These are phyloP conservation scores for Aspergillus pseudotamarii DNA, from an alignment of 2,329 filamentous ascomycete genomes.

Conservation along the genomic window DNA sequence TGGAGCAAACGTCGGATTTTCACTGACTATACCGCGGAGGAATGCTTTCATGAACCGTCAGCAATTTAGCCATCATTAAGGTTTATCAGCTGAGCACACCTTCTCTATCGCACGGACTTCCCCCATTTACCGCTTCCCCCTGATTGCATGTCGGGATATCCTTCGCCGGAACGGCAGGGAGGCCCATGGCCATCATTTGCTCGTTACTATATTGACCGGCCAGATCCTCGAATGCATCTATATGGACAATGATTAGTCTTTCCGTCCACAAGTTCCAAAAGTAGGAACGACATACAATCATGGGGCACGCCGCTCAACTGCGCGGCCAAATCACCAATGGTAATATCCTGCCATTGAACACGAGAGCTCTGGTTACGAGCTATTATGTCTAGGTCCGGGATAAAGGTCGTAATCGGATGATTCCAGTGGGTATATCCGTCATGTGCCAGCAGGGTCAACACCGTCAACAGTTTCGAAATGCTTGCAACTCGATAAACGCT, in stretches of 20 bases:
- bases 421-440: constrained; percentile 22
- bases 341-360: constrained; percentile 39
- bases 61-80: background rate
- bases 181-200: background rate
- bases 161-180: background rate
- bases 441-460: constrained; percentile 38
- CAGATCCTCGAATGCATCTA: background rate
- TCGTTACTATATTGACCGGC: background rate
- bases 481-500: constrained; percentile 50
- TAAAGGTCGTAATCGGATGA: constrained; percentile 27
- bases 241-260: background rate
- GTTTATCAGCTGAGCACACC: background rate
- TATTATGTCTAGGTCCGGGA: constrained; percentile 31
- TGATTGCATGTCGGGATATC: background rate
- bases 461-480: constrained; percentile 47
- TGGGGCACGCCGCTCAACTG: constrained; percentile 41
- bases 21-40: background rate
- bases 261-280: background rate
- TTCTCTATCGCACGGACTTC: background rate
- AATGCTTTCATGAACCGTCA: background rate
- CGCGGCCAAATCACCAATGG: constrained; percentile 41
- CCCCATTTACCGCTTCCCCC: background rate
- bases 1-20: background rate
- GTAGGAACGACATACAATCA: constrained; percentile 33
- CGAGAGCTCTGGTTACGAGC: background rate